These are phyloP conservation scores for Colletotrichum somersetense DNA, from an alignment of 2,329 filamentous ascomycete genomes.

Conservation along the genomic window DNA sequence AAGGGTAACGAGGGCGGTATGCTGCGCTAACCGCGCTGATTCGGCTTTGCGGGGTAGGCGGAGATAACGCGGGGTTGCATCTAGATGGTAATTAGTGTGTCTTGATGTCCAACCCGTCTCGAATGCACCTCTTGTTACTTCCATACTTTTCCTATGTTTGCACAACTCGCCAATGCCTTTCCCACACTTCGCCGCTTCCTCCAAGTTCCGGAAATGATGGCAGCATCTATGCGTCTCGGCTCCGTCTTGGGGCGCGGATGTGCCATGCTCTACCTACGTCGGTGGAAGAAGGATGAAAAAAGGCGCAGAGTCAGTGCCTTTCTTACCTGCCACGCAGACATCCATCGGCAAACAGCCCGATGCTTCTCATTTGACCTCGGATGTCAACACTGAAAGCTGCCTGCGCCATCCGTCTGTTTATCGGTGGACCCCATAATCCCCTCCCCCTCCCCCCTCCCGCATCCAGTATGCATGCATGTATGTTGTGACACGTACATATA, in stretches of 20 bases:
- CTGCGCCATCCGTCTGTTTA: slow-evolving; percentile 11
- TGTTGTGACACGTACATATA: neutral
- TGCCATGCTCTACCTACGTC: neutral
- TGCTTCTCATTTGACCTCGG: slow-evolving; percentile 14
- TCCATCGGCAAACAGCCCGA: slow-evolving; percentile 13
- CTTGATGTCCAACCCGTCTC: neutral
- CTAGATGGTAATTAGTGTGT: neutral
- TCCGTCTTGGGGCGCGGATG: neutral
- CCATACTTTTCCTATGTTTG: too few relatives aligned
- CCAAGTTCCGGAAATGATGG: too few relatives aligned
- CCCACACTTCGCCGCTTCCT: too few relatives aligned
- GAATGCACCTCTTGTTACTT: neutral
- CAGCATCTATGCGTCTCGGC: neutral
- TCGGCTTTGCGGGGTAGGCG: neutral
- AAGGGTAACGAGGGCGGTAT: neutral
- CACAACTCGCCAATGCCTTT: neutral
- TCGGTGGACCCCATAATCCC: slow-evolving; percentile 12
- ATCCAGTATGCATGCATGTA: neutral
- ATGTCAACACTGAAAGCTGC: neutral
- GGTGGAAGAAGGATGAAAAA: neutral
- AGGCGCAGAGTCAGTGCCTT: slow-evolving; percentile 8
- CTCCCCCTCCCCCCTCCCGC: slow-evolving; percentile 10
- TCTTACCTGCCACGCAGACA: slow-evolving; percentile 7
- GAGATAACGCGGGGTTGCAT: slow-evolving; percentile 34
- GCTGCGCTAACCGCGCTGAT: slow-evolving; percentile 2